Conservation (phyloP, 2,329 filamentous ascomycete species). For the Chrysoporthe puriensis region DNA sequence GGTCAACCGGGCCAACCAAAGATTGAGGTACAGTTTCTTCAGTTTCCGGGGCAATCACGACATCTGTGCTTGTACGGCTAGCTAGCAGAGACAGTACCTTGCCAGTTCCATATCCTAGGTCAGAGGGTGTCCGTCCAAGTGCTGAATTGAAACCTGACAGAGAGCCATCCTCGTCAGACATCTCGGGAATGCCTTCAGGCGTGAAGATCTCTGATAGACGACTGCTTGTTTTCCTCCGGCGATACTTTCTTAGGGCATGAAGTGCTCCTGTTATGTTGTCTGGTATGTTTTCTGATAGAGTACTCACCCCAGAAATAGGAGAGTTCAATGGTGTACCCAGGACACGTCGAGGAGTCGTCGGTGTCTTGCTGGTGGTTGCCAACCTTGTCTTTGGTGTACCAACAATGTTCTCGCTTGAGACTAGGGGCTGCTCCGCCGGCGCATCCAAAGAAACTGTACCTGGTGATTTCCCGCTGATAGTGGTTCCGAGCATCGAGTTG, state of each 20-base stretch:
- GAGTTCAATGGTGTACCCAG: not conserved
- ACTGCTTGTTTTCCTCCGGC: slow-evolving; percentile 16
- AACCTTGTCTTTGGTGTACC: not conserved
- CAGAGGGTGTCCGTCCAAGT: no score
- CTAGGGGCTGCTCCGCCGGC: not conserved
- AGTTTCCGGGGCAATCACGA: not conserved
- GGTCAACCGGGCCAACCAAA: not conserved
- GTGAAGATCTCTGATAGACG: slow-evolving; percentile 13
- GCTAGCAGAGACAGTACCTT: not conserved
- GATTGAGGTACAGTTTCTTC: not conserved
- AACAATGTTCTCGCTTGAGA: not conserved
- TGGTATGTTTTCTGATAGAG: no score
- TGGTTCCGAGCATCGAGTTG: not conserved
- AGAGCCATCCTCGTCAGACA: not conserved
- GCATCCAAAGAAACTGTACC: no score
- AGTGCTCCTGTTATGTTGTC: slow-evolving; percentile 3
- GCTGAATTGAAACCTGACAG: not conserved
- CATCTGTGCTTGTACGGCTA: not conserved
- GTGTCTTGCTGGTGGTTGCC: not conserved
- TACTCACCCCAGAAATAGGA: not conserved
- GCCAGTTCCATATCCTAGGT: not conserved
- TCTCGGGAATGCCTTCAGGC: slow-evolving; percentile 8
- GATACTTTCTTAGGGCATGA: not conserved
- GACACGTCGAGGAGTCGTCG: not conserved
- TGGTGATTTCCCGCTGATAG: not conserved